Evolutionary conservation across 164 flowering plant species (phyloP), one percentile per base, ranked within the genome.

Genomic region (Warburgia ugandensis): DNA sequence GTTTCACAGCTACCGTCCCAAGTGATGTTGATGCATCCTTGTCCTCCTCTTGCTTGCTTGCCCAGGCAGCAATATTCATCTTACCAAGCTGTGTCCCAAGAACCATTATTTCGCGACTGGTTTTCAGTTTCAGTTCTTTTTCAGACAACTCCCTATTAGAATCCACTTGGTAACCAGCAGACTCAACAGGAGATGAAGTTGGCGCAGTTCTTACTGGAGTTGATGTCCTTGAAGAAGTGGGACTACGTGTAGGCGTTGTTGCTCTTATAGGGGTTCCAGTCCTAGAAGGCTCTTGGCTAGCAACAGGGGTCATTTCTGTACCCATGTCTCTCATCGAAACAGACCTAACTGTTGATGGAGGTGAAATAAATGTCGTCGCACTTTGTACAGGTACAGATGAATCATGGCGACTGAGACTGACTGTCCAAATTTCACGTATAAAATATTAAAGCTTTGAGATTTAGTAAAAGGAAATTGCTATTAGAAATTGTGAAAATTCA

Each of bases 301-400:
- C 83, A 58, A 79, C 67, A 27, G 95, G 97, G 30, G 95, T 89
- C 97, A 89, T 89, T 69, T 89, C 97, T 55, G 95, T 89, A 28
- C 97, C 97, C 97, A 89, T 89, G 53, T 89, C 97, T 70, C 97
- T 89, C 95, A 89, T 86, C 23, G 86, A 89, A 22, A 89, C 90
- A 17, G 97, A 89, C 49, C 94, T 74, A 28, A 82, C 90, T 14
- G 87, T 80, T 69, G 90, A 71, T 45, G 85, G 81, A 37, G 88
- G n/a, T 22, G 87, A 80, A 63, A 78, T 51, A 58, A 75, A 81
- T 22, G 87, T 72, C 28, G 86, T 76, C 25, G 86, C 66, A 59
- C 73, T 68, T 27, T 75, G 80, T 46, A 78, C 57, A 37, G 85
- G 57, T 23, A 70, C 28, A 44, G 82, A 70, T 51, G 92, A 64